phyloP scores from a whole-genome alignment of 176 grass and related monocot species.

The Oropetium thomaeum region DNA sequence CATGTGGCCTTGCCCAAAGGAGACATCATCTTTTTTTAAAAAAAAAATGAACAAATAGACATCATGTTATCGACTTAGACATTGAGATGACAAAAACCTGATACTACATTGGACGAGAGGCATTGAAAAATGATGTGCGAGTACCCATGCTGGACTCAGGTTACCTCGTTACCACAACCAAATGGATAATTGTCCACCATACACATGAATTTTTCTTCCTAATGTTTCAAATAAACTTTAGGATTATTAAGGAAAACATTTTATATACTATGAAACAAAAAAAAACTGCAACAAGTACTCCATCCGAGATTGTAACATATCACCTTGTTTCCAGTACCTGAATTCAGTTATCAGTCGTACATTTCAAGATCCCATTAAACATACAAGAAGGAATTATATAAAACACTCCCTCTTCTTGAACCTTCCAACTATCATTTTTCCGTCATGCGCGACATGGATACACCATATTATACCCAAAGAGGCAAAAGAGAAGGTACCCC shows the following conservation, averaged over 20 bases:
- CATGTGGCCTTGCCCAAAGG: not conserved
- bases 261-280: no score
- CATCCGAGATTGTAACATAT: not conserved
- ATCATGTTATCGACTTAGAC: no score
- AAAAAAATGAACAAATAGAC: no score
- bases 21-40: not conserved
- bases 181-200: no score
- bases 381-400: slow-evolving; percentile 60
- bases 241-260: no score
- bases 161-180: no score
- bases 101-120: no score
- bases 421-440: not conserved
- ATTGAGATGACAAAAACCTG: not conserved
- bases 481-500: not conserved
- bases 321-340: not conserved
- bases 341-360: not conserved
- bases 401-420: slow-evolving; percentile 52
- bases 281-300: no score
- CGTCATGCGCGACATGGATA: slow-evolving; percentile 12
- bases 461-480: slow-evolving; percentile 55
- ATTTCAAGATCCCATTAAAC: slow-evolving; percentile 12
- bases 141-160: no score
- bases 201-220: no score
- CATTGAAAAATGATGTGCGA: no score
- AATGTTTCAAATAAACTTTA: no score